Evolutionary conservation across 2,329 filamentous ascomycete genomes (phyloP).

Genomic region (Dothistroma septosporum): DNA sequence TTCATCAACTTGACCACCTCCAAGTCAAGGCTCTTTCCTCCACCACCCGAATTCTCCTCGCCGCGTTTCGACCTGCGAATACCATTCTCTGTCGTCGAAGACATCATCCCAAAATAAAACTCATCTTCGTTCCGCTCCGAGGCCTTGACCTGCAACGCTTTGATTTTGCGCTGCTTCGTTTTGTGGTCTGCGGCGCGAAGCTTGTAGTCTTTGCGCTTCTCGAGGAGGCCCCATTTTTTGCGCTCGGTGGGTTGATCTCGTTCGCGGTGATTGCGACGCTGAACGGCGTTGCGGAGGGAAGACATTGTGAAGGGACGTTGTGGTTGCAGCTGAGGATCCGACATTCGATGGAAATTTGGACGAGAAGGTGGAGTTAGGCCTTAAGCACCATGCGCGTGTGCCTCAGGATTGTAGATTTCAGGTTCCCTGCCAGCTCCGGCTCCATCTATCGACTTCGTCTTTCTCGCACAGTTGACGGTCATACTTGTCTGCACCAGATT

Average conservation of each 20-base stretch:
- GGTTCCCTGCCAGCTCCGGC: neutral
- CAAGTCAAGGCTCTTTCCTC: conserved; percentile 42
- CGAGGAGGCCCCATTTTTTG: conserved; percentile 81
- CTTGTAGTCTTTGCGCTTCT: conserved; percentile 85
- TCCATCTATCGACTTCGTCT: neutral
- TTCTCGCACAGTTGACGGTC: too few relatives aligned
- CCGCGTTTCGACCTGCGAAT: conserved; percentile 46
- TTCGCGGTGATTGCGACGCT: conserved; percentile 83
- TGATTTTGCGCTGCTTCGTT: conserved; percentile 56
- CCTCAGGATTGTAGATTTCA: neutral
- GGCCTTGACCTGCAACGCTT: conserved; percentile 57
- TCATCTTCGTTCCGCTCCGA: conserved; percentile 62
- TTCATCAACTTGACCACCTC: conserved; percentile 62
- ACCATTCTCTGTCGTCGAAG: conserved; percentile 45
- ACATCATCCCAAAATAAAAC: conserved; percentile 63
- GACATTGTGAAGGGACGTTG: conserved; percentile 44
- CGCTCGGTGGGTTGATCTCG: conserved; percentile 82
- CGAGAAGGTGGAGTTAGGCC: neutral
- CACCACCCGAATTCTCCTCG: conserved; percentile 34
- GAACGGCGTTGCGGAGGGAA: conserved; percentile 59
- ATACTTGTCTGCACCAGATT: too few relatives aligned
- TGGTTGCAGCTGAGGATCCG: neutral
- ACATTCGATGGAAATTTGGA: neutral
- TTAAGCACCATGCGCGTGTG: neutral
- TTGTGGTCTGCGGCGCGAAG: conserved; percentile 63